Conservation (phyloP, 306 rosid species). For the Quercus rubra region DNA sequence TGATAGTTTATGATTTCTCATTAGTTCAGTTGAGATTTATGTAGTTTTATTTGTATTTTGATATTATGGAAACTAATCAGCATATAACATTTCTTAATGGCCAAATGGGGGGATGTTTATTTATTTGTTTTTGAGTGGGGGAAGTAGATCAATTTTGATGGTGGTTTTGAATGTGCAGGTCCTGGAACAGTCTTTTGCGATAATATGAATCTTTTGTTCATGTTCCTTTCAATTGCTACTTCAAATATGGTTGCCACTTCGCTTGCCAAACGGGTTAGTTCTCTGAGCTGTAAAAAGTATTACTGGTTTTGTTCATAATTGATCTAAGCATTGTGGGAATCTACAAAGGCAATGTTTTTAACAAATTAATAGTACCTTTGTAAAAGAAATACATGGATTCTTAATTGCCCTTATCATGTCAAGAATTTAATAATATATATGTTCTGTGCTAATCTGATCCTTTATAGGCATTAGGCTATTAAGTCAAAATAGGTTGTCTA, state of each 20-base stretch:
- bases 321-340: background rate
- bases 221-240: conserved; percentile 38
- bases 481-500: background rate
- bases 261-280: conserved; percentile 32
- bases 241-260: conserved; percentile 40
- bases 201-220: conserved; percentile 32
- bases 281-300: background rate
- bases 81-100: background rate
- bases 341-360: background rate
- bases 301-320: background rate
- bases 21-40: background rate
- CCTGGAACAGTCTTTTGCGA: conserved; percentile 37
- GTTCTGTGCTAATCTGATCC: background rate
- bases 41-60: background rate
- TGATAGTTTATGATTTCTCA: too few relatives aligned
- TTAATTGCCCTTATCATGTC: background rate
- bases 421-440: background rate
- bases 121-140: background rate
- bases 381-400: background rate
- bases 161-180: conserved; percentile 17
- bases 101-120: background rate
- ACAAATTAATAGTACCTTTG: background rate
- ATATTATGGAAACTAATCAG: background rate
- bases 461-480: background rate
- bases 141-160: background rate